Evolutionary conservation across 2,329 filamentous ascomycete genomes (phyloP).

Genomic region (Colletotrichum truncatum): DNA sequence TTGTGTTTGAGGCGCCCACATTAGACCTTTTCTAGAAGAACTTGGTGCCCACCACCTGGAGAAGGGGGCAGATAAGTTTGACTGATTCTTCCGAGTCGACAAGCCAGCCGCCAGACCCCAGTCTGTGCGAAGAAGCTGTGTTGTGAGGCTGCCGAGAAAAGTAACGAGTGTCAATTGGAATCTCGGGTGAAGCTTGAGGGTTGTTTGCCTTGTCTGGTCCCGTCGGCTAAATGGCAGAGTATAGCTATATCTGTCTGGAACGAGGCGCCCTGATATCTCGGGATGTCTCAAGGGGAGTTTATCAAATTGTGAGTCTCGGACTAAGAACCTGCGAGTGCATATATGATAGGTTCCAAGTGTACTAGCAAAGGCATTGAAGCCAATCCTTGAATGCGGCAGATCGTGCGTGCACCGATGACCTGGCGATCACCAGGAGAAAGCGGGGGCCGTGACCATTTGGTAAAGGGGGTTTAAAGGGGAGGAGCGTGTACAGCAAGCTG

Average conservation of each 20-base stretch:
- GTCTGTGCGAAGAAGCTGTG: neutral
- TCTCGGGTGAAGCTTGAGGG: neutral
- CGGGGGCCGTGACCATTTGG: neutral
- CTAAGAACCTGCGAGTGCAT: neutral
- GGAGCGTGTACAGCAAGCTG: neutral
- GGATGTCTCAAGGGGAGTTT: neutral
- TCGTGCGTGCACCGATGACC: neutral
- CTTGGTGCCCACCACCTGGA: neutral
- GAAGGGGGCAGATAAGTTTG: neutral
- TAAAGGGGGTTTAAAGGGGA: neutral
- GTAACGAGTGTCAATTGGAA: neutral
- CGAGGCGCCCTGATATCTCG: neutral
- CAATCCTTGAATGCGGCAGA: neutral
- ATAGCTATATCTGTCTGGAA: neutral
- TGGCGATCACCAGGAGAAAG: slow-evolving; percentile 5
- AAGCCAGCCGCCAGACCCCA: neutral
- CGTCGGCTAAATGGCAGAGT: neutral
- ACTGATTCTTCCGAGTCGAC: neutral
- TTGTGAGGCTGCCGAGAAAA: neutral
- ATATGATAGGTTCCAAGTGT: neutral
- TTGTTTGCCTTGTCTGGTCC: neutral
- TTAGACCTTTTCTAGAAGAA: slow-evolving; percentile 23
- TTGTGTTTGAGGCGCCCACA: slow-evolving; percentile 14
- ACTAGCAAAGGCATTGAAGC: neutral
- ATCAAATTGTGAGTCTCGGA: neutral